Conservation (phyloP, 2,329 filamentous ascomycete species). For the Colletotrichum shisoi region DNA sequence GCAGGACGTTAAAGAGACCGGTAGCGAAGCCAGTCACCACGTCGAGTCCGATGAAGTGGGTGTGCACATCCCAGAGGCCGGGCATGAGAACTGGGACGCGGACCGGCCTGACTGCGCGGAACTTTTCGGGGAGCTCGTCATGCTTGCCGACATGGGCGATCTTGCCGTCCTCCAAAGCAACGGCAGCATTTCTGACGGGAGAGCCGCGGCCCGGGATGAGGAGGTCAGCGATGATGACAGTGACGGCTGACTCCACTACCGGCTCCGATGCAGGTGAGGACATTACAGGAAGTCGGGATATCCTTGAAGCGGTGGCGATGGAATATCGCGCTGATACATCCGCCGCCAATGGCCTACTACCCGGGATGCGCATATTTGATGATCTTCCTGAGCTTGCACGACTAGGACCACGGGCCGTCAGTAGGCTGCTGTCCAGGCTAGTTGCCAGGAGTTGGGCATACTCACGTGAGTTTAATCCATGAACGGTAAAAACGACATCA, state of each 20-base stretch:
- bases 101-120: slow-evolving; percentile 43
- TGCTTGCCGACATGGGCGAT: slow-evolving; percentile 53
- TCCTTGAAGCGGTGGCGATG: background rate
- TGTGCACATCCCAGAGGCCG: slow-evolving; percentile 63
- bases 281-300: slow-evolving; percentile 1
- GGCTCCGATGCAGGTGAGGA: background rate
- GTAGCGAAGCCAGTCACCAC: slow-evolving; percentile 39
- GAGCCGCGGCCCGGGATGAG: slow-evolving; percentile 59
- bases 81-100: slow-evolving; percentile 58
- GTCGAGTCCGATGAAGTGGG: slow-evolving; percentile 55
- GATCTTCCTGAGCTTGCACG: background rate
- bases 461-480: background rate
- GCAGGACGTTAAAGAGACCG: slow-evolving; percentile 36
- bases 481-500: background rate
- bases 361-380: slow-evolving; percentile 24
- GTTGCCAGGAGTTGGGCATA: background rate
- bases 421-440: background rate
- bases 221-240: slow-evolving; percentile 46
- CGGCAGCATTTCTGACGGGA: slow-evolving; percentile 50
- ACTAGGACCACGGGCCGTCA: too few species aligned
- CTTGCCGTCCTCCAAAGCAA: slow-evolving; percentile 51
- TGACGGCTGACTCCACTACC: background rate
- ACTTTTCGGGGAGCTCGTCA: slow-evolving; percentile 46
- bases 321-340: background rate
- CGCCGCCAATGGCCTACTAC: background rate